Evolutionary conservation across 2,329 filamentous ascomycete genomes (phyloP).

Genomic region (Plenodomus lindquistii): DNA sequence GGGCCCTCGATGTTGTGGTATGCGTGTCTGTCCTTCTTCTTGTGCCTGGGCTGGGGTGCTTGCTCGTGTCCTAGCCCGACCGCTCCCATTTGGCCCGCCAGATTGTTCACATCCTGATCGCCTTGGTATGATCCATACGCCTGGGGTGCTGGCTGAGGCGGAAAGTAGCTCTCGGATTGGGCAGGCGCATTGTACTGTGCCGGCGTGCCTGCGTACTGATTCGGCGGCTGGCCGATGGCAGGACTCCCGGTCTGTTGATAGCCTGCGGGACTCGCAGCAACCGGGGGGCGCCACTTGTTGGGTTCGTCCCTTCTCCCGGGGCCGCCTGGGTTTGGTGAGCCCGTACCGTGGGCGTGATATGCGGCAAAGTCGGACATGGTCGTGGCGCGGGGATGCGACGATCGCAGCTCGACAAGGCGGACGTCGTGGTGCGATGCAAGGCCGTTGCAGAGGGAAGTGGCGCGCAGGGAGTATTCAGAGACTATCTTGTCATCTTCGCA

Average conservation of each 20-base stretch:
- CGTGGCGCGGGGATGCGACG: slow-evolving; percentile 28
- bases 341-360: slow-evolving; percentile 43
- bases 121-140: slow-evolving; percentile 22
- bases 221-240: slow-evolving; percentile 30
- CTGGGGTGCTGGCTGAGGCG: slow-evolving; percentile 37
- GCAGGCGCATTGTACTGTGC: slow-evolving; percentile 30
- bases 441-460: slow-evolving; percentile 13
- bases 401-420: slow-evolving; percentile 10
- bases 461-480: slow-evolving; percentile 13
- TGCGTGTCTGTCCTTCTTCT: slow-evolving; percentile 95
- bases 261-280: slow-evolving; percentile 49
- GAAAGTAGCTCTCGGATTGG: slow-evolving; percentile 49
- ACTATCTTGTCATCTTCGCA: slow-evolving; percentile 27
- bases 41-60: slow-evolving; percentile 56
- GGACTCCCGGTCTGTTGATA: slow-evolving; percentile 49
- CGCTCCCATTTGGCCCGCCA: slow-evolving; percentile 34
- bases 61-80: slow-evolving; percentile 43
- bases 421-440: slow-evolving; percentile 18
- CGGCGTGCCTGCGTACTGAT: slow-evolving; percentile 37
- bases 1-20: slow-evolving; percentile 83
- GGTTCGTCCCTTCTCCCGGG: slow-evolving; percentile 33
- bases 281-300: slow-evolving; percentile 45
- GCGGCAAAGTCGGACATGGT: slow-evolving; percentile 44
- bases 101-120: slow-evolving; percentile 40
- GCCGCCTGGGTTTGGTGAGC: slow-evolving; percentile 34